Evolutionary conservation across 2,329 filamentous ascomycete species (phyloP).

Genomic region (Domatiomyces catenatus): DNA sequence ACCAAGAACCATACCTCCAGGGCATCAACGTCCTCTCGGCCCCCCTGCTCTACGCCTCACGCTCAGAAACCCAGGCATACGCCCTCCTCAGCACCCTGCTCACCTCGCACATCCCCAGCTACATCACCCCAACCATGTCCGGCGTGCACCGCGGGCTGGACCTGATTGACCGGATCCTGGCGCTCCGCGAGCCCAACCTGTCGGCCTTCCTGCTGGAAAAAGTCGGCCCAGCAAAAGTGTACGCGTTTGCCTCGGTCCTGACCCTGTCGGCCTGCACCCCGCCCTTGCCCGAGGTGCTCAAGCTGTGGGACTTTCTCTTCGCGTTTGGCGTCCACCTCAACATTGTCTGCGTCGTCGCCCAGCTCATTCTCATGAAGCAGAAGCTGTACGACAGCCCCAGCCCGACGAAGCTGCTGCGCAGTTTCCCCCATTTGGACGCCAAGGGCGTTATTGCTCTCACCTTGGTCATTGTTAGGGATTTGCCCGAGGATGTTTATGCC

Average conservation of each 20-base stretch:
- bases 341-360: slow-evolving; percentile 88
- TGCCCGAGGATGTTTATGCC: slow-evolving; percentile 77
- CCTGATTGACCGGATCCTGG: slow-evolving; percentile 79
- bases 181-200: slow-evolving; percentile 80
- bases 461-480: slow-evolving; percentile 72
- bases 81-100: slow-evolving; percentile 78
- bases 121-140: slow-evolving; percentile 92
- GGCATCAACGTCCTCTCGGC: slow-evolving; percentile 98
- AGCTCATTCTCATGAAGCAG: slow-evolving; percentile 75
- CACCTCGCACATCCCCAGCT: slow-evolving; percentile 76
- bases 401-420: slow-evolving; percentile 80
- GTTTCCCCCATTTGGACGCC: slow-evolving; percentile 69
- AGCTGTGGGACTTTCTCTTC: slow-evolving; percentile 93
- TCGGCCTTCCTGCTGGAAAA: slow-evolving; percentile 72
- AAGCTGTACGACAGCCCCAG: slow-evolving; percentile 72
- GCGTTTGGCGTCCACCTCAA: slow-evolving; percentile 92
- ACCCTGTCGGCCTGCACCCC: slow-evolving; percentile 94
- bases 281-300: slow-evolving; percentile 78
- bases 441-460: slow-evolving; percentile 73
- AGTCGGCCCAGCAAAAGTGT: slow-evolving; percentile 81
- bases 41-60: slow-evolving; percentile 85
- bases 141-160: slow-evolving; percentile 85
- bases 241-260: slow-evolving; percentile 87
- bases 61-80: slow-evolving; percentile 89
- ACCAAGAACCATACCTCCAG: slow-evolving; percentile 55